phyloP scores from a whole-genome alignment of 495 filamentous ascomycete genomes.

The Xylaria grammica region DNA sequence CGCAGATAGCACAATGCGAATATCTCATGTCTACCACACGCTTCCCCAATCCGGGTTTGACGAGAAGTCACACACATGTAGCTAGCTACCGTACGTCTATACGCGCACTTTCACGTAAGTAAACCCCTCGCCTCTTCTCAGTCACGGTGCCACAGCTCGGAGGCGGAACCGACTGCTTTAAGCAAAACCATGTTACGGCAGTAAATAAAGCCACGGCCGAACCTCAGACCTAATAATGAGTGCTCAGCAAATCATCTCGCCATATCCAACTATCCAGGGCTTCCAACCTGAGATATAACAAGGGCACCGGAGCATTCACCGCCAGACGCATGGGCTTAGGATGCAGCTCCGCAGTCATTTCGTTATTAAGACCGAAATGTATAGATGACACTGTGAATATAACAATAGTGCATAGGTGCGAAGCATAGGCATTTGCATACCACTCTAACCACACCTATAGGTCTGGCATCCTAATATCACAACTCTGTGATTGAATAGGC shows the following conservation, averaged over 20 bases:
- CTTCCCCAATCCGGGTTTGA: background rate
- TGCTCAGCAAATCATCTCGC: background rate
- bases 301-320: background rate
- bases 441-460: background rate
- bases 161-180: background rate
- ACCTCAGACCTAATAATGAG: background rate
- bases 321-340: constrained; percentile 13
- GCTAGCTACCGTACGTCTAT: background rate
- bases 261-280: background rate
- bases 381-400: constrained; percentile 13
- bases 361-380: background rate
- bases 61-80: background rate
- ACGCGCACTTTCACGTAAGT: background rate
- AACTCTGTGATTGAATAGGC: background rate
- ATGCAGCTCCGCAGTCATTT: background rate
- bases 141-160: constrained; percentile 1
- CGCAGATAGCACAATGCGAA: background rate
- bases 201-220: constrained; percentile 4
- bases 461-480: background rate
- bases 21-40: background rate
- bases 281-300: constrained; percentile 1
- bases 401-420: background rate
- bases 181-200: background rate
- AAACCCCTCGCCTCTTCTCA: background rate
- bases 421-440: background rate